Evolutionary conservation across 1,284 basidiomycete genomes (phyloP).

Genomic region (Pulchroboletus neoregius): DNA sequence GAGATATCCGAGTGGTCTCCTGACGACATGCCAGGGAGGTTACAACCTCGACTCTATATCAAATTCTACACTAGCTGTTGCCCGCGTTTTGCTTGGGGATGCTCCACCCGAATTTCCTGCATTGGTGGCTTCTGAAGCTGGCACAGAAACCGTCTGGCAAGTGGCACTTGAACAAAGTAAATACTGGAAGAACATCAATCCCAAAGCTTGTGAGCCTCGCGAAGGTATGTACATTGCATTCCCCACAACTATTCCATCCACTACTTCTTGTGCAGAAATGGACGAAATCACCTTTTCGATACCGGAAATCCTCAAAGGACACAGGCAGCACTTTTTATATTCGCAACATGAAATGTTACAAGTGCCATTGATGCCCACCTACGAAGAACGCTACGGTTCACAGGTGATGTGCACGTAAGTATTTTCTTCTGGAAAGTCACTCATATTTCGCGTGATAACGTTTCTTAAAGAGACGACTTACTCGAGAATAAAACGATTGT

Average conservation of each 20-base stretch:
- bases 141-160: slow-evolving; percentile 83
- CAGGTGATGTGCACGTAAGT: slow-evolving; percentile 86
- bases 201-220: slow-evolving; percentile 73
- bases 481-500: slow-evolving; percentile 70
- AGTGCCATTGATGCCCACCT: slow-evolving; percentile 70
- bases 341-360: slow-evolving; percentile 71
- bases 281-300: slow-evolving; percentile 61
- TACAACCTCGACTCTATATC: slow-evolving; percentile 93
- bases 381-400: slow-evolving; percentile 67
- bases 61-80: slow-evolving; percentile 82
- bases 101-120: slow-evolving; percentile 71
- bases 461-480: slow-evolving; percentile 51
- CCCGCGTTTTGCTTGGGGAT: slow-evolving; percentile 82
- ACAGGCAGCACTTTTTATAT: slow-evolving; percentile 78
- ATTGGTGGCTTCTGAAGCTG: slow-evolving; percentile 70
- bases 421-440: not conserved
- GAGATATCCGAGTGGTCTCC: slow-evolving; percentile 2
- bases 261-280: slow-evolving; percentile 40
- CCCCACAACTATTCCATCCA: not conserved
- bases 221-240: slow-evolving; percentile 47
- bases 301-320: slow-evolving; percentile 80
- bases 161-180: slow-evolving; percentile 84
- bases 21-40: slow-evolving; percentile 64
- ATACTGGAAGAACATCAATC: slow-evolving; percentile 86
- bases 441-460: slow-evolving; percentile 7